Percentiles rank a stretch among this genome's conserved stretches.
These are phyloP conservation scores for Discostella pseudostelligera DNA, from an alignment of 108 stramenopile species.

Conservation along the genomic window DNA sequence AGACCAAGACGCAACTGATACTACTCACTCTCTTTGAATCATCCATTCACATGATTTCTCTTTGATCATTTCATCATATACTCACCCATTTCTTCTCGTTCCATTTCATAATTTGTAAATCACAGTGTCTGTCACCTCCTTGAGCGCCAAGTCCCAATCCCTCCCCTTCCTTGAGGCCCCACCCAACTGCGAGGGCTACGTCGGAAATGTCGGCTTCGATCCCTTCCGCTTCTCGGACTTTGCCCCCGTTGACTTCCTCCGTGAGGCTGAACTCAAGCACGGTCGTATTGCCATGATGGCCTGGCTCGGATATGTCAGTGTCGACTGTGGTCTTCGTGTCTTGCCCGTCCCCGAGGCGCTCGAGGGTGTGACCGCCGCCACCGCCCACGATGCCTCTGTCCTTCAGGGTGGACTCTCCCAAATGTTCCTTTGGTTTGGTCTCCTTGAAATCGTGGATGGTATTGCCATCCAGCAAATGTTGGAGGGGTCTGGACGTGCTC, in stretches of 20 bases:
- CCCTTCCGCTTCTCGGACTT: slow-evolving; percentile 90
- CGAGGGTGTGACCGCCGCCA: slow-evolving; percentile 71
- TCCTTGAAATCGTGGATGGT: slow-evolving; percentile 71
- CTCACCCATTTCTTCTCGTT: neutral
- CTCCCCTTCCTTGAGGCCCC: slow-evolving; percentile 94
- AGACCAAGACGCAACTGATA: too few species aligned
- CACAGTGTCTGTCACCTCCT: slow-evolving; percentile 22
- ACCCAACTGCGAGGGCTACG: slow-evolving; percentile 86
- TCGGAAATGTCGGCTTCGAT: slow-evolving; percentile 91
- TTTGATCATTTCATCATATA: neutral
- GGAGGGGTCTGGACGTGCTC: slow-evolving; percentile 88
- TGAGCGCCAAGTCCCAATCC: slow-evolving; percentile 56
- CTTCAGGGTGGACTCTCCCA: slow-evolving; percentile 88
- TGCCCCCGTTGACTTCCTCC: slow-evolving; percentile 89
- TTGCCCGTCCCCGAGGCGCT: slow-evolving; percentile 76
- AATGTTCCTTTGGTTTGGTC: slow-evolving; percentile 69
- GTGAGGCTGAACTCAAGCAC: slow-evolving; percentile 95
- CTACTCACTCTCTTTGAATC: too few species aligned
- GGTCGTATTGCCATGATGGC: slow-evolving; percentile 95
- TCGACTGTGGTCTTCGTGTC: slow-evolving; percentile 78
- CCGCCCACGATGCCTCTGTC: slow-evolving; percentile 79
- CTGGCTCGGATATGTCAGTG: slow-evolving; percentile 85
- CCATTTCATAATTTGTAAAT: neutral
- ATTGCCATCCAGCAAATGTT: slow-evolving; percentile 84
- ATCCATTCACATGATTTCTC: slow-evolving; percentile 1